Evolutionary conservation across 2,329 filamentous ascomycete species (phyloP).

Genomic region (Stemphylium lycopersici): DNA sequence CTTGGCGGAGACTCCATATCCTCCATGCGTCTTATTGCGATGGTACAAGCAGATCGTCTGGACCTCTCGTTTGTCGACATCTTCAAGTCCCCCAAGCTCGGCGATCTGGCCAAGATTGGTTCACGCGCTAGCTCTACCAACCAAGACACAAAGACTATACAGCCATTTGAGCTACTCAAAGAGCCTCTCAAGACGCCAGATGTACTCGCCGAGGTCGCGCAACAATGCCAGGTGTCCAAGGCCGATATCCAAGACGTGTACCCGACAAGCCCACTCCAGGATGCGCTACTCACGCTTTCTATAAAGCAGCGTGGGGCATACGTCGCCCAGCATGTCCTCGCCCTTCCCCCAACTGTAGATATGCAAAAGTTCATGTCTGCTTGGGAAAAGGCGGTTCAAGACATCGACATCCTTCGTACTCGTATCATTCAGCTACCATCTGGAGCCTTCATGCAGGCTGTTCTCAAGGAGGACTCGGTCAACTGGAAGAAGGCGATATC

Average conservation of each 20-base stretch:
- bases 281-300: constrained; percentile 56
- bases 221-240: constrained; percentile 30
- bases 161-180: constrained; percentile 33
- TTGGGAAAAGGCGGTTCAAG: constrained; percentile 54
- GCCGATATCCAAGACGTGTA: constrained; percentile 48
- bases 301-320: constrained; percentile 56
- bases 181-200: constrained; percentile 13
- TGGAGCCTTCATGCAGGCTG: constrained; percentile 36
- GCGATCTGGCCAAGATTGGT: constrained; percentile 38
- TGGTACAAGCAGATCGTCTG: constrained; percentile 34
- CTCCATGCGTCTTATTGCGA: constrained; percentile 41
- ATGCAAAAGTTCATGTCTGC: constrained; percentile 53
- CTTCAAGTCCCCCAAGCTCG: constrained; percentile 40
- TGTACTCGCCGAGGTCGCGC: constrained; percentile 27
- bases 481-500: constrained; percentile 30
- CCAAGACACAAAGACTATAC: constrained; percentile 14
- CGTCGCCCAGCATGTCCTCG: constrained; percentile 54
- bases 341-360: constrained; percentile 48
- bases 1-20: constrained; percentile 42
- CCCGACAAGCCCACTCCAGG: constrained; percentile 52
- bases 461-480: constrained; percentile 36
- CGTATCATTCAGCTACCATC: constrained; percentile 43
- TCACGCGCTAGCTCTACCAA: not conserved
- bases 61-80: constrained; percentile 40
- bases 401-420: constrained; percentile 58